Conservation (phyloP, 441 rosid genomes). For the Populus hybrid region DNA sequence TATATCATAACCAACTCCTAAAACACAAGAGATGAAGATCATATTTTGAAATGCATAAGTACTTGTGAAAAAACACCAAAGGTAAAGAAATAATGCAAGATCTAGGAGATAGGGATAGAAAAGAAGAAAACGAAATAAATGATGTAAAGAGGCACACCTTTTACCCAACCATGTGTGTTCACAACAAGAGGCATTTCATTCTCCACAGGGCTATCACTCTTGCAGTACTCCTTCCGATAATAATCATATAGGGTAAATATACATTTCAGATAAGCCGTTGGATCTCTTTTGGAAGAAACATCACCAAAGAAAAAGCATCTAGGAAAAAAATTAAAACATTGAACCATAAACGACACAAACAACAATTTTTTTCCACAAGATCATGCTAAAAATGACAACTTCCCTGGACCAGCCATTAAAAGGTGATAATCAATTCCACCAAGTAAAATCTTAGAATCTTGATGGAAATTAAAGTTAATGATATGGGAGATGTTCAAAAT, state of each 20-base stretch:
- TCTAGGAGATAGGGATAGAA: background rate
- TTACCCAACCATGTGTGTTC: constrained; percentile 97
- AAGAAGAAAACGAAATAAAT: constrained; percentile 5
- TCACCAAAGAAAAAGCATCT: constrained; percentile 92
- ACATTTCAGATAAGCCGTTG: constrained; percentile 65
- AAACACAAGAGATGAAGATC: constrained; percentile 15
- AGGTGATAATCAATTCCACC: background rate
- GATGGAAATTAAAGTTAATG: background rate
- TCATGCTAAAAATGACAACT: background rate
- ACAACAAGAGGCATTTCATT: constrained; percentile 71
- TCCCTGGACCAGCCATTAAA: background rate
- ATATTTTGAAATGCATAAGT: background rate
- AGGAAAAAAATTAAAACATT: constrained; percentile 18
- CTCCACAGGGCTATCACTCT: constrained; percentile 33
- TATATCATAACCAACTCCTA: constrained; percentile 85
- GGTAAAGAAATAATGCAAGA: background rate
- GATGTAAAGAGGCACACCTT: constrained; percentile 48
- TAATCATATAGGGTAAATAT: constrained; percentile 53
- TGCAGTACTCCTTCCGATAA: constrained; percentile 48
- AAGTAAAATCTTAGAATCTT: background rate
- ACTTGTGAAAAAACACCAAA: background rate
- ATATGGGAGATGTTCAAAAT: background rate
- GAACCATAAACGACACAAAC: background rate
- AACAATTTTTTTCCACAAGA: background rate
- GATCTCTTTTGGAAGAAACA: constrained; percentile 82